Evolutionary conservation across 164 flowering plant species (phyloP), one percentile per base, ranked within the genome.

Genomic region (Stephania cephalantha): DNA sequence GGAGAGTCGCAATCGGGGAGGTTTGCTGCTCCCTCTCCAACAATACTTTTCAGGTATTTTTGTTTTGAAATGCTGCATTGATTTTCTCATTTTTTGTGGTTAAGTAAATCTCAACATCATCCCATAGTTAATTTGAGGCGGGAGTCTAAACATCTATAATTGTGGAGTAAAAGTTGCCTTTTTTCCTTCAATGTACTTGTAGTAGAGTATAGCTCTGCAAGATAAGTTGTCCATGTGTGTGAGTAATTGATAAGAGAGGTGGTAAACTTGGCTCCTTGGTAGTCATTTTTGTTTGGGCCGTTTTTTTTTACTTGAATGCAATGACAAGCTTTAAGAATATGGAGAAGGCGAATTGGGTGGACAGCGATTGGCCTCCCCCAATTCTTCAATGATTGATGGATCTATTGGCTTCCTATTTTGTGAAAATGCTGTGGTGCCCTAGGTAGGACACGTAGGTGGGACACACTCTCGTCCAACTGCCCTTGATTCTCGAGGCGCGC

Each of bases 11-110:
- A 82, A 69, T 80, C 83, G 4, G 87, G 84, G 80, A 90, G 81
- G 80, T 87, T 89, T 64, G 72, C 90, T 76, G 84, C 81, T 46
- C 95, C 99, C 4, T 71, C 83, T 78, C 93, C 89, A 5, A 88
- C 71, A 76, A 88, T 95, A 65, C 68, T 82, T 53, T 93, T 93
- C 86, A 86, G 99, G 99, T 95, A 85, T 46, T 71, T 25, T 65
- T 61, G 25, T 71, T 68, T 52, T 72, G 18, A 30, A 7, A n/a
- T n/a, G 66, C 66, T n/a, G 6, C 20, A 18, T 61, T 61, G 22
- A 18, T n/a, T 61, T n/a, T 4, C 9, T 18, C 6, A 61, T 61
- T 61, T 22, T 1, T 18, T 58, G 64, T 6, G 6, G n/a, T n/a
- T 58, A 15, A 58, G 64, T 50, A 9, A 50, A 50, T 15, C 42